Evolutionary conservation across 78 protist genomes (phyloP).

Genomic region (Dictyostelium intermedium): DNA sequence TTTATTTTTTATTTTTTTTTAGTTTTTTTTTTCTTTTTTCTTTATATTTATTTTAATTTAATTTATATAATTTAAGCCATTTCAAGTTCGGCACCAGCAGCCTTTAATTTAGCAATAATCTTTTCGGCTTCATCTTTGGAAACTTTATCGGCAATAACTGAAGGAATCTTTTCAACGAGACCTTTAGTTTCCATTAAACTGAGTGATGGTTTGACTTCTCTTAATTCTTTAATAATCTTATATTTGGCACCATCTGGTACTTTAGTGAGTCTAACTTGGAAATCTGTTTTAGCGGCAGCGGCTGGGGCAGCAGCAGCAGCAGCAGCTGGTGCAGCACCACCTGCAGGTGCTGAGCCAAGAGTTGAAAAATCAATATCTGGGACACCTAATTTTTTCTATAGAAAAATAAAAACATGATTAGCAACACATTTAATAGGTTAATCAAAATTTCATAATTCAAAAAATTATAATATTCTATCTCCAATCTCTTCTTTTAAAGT

Average conservation of each 20-base stretch:
- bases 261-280: conserved; percentile 63
- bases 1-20: neutral
- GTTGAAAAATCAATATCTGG: conserved; percentile 48
- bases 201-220: conserved; percentile 75
- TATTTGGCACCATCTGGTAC: conserved; percentile 84
- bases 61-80: conserved; percentile 10
- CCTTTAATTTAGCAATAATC: conserved; percentile 67
- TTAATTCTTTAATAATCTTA: conserved; percentile 78
- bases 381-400: conserved; percentile 45
- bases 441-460: neutral
- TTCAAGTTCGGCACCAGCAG: conserved; percentile 72
- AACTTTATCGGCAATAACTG: conserved; percentile 73
- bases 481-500: too few species aligned
- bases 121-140: conserved; percentile 78
- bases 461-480: too few species aligned
- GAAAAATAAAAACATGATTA: neutral
- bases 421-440: neutral
- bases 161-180: conserved; percentile 74
- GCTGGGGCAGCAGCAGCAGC: conserved; percentile 75
- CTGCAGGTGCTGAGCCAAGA: conserved; percentile 9
- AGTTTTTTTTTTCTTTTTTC: neutral
- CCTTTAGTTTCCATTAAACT: conserved; percentile 78
- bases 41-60: neutral
- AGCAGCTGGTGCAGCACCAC: conserved; percentile 41
- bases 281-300: conserved; percentile 69